Evolutionary conservation across 352 stramenopile species (phyloP).

Genomic region (Phytophthora pluvialis): DNA sequence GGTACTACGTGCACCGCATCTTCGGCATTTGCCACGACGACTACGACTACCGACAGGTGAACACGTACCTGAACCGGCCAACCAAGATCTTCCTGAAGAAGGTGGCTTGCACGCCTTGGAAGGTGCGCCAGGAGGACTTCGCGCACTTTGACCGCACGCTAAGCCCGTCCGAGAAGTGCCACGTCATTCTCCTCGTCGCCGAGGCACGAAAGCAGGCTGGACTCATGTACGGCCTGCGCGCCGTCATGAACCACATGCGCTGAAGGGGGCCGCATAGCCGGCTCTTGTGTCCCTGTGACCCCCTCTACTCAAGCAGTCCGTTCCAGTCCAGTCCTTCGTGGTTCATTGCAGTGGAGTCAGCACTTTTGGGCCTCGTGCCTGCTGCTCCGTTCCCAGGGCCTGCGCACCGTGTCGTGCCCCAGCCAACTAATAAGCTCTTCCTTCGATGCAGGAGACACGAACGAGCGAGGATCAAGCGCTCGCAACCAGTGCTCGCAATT

Average conservation of each 20-base stretch:
- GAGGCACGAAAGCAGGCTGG: conserved; percentile 88
- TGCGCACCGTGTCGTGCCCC: conserved; percentile 19
- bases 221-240: conserved; percentile 87
- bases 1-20: conserved; percentile 90
- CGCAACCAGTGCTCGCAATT: conserved; percentile 13
- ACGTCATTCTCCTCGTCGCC: conserved; percentile 82
- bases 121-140: conserved; percentile 81
- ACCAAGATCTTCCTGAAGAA: conserved; percentile 91
- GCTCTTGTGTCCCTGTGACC: conserved; percentile 28
- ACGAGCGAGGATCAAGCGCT: conserved; percentile 28
- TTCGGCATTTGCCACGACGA: conserved; percentile 91
- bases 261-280: conserved; percentile 35
- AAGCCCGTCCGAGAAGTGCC: conserved; percentile 84
- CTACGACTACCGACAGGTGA: conserved; percentile 88
- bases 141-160: conserved; percentile 86
- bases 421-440: conserved; percentile 33
- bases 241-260: conserved; percentile 89
- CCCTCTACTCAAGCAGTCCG: conserved; percentile 23
- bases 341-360: conserved; percentile 2
- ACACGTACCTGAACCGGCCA: conserved; percentile 80
- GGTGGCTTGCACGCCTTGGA: conserved; percentile 86
- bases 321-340: conserved; percentile 33
- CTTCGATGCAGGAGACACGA: conserved; percentile 41
- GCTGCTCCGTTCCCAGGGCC: conserved; percentile 16
- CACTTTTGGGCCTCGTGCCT: conserved; percentile 8